Conservation (phyloP, 2,329 filamentous ascomycete genomes). For the Lojkania enalia region DNA sequence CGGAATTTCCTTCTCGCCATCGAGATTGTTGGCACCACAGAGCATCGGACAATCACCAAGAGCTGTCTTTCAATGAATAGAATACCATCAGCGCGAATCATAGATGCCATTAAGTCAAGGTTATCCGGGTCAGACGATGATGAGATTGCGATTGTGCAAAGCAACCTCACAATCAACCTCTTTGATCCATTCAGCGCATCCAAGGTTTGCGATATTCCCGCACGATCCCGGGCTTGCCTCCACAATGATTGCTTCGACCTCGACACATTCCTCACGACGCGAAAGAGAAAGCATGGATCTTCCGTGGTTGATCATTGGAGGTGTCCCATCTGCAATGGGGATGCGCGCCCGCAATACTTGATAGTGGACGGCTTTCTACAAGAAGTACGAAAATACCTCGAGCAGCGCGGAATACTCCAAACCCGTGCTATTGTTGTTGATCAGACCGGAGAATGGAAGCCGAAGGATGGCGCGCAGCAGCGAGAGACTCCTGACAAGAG, state of each 20-base stretch:
- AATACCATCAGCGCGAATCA: slow-evolving; percentile 54
- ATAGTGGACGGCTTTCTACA: slow-evolving; percentile 74
- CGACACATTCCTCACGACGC: slow-evolving; percentile 69
- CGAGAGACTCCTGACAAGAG: no score
- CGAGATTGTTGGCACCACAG: slow-evolving; percentile 66
- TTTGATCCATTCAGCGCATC: slow-evolving; percentile 52
- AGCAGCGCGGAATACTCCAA: slow-evolving; percentile 51
- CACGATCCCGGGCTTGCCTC: slow-evolving; percentile 68
- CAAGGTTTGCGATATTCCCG: slow-evolving; percentile 68
- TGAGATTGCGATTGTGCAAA: slow-evolving; percentile 48
- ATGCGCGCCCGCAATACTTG: slow-evolving; percentile 74
- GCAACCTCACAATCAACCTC: slow-evolving; percentile 48
- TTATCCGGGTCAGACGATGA: slow-evolving; percentile 59
- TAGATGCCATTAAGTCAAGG: slow-evolving; percentile 59
- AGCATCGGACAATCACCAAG: slow-evolving; percentile 43
- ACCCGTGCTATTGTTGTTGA: slow-evolving; percentile 66
- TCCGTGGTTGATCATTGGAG: slow-evolving; percentile 72
- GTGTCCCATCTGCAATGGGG: slow-evolving; percentile 79
- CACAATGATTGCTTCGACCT: slow-evolving; percentile 93
- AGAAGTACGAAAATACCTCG: slow-evolving; percentile 62
- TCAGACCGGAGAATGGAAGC: slow-evolving; percentile 67
- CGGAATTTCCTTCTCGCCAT: slow-evolving; percentile 67
- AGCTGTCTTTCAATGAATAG: slow-evolving; percentile 29
- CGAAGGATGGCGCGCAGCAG: no score
- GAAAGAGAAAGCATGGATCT: slow-evolving; percentile 21